Evolutionary conservation across 1,139 yeast genomes (phyloP), one percentile per base, ranked within the genome.

Genomic region (Lodderomyces elongisporus): DNA sequence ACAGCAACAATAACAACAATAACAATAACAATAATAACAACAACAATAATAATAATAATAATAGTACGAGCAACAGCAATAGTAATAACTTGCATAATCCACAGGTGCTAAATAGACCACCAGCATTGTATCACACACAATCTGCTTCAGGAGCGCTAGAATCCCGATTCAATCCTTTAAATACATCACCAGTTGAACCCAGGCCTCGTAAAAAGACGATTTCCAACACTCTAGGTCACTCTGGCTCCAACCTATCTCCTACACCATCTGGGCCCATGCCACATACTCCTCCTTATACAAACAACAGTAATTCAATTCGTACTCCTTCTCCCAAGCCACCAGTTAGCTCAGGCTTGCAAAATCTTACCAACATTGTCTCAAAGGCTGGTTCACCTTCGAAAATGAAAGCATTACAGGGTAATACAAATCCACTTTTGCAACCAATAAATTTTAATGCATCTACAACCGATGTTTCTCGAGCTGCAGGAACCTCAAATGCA

Each of bases 391-490:
- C 74, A 2, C 75, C 79, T 3, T 65, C 77, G 0, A 72, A 72
- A 45, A 76, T 75, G 81, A 72, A 74, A 45, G 78, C 80, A 3
- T 55, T 74, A 17, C 72, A 67, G 21, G 48, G 68, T 18, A 55
- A 54, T 41, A 48, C 63, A 13, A 68, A 63, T 40, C 77, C 81
- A 4, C 55, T 79, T 27, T 57, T 79, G 33, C 84, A 77, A 44
- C 85, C 85, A 0, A 69, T 78, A 34, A 78, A 79, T 47, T 69
- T 68, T 42, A 24, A 24, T 7, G 7, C 12, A 10, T 7, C 26
- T 6, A 10, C 26, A 10, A 10, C 8, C 8, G 12, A 9, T 6
- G 6, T n/a, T 7, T n/a, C 14, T 7, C 7, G 8, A 25, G 12
- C 32, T 14, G 6, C 34, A n/a, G 17, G 34, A n/a, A 24, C 32